phyloP scores from a whole-genome alignment of 1,284 basidiomycete species.

The Sphagnurus paluster region DNA sequence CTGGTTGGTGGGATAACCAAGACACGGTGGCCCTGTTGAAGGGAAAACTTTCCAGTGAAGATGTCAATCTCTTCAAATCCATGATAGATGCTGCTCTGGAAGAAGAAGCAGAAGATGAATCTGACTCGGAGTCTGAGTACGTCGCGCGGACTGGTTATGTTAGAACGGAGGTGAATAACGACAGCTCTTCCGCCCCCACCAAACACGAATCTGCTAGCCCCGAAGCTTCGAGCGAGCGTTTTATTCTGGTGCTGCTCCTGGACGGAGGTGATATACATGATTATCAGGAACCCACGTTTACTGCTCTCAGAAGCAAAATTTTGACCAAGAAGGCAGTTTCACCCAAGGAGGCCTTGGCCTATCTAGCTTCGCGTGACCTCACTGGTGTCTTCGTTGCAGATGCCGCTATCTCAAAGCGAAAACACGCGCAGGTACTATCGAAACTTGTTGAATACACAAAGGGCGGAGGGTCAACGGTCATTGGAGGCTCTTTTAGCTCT shows the following conservation, averaged over 20 bases:
- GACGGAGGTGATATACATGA: constrained; percentile 2
- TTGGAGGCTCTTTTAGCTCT: constrained; percentile 34
- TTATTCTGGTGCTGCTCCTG: constrained; percentile 21
- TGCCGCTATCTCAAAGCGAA: constrained; percentile 14
- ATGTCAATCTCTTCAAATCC: neutral
- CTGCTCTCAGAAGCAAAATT: constrained; percentile 9
- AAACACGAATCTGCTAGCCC: neutral
- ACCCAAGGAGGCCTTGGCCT: constrained; percentile 9
- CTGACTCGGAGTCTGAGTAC: neutral
- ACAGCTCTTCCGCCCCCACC: neutral
- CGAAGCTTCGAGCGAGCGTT: constrained; percentile 9
- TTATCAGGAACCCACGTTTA: constrained; percentile 15
- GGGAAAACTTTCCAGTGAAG: neutral
- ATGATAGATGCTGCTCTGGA: neutral
- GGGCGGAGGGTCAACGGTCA: constrained; percentile 31
- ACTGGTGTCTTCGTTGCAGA: constrained; percentile 27
- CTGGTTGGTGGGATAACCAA: constrained; percentile 31
- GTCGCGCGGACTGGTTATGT: neutral
- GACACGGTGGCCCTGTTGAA: constrained; percentile 6
- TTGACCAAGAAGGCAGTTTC: constrained; percentile 8
- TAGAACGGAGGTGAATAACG: constrained; percentile 21
- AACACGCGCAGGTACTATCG: constrained; percentile 24
- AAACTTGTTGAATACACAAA: constrained; percentile 31
- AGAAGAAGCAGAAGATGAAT: neutral
- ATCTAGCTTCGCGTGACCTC: constrained; percentile 25